A percentile compares a stretch with the other conserved stretches of the same genome.
phyloP scores from a whole-genome alignment of 192 early-diverging fungal genomes.

The Gamsiella multidivaricata region DNA sequence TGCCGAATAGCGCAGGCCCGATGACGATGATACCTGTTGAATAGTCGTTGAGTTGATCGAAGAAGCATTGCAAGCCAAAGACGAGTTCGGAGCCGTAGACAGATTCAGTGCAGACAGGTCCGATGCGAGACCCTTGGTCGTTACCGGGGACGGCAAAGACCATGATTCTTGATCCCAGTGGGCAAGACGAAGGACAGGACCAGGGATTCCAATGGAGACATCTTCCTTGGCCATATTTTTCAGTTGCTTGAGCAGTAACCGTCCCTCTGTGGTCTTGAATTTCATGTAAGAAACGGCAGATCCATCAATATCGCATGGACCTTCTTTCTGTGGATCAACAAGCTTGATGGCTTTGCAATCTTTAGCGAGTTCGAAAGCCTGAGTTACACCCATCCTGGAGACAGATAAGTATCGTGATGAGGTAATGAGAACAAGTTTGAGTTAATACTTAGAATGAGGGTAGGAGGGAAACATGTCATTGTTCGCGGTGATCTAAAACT shows the following conservation, averaged over 20 bases:
- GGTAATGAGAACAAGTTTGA: conserved; percentile 5
- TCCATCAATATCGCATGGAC: conserved; percentile 27
- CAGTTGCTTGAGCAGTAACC: conserved; percentile 23
- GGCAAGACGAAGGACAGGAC: conserved; percentile 15
- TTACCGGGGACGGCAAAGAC: conserved; percentile 13
- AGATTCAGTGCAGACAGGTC: conserved; percentile 12
- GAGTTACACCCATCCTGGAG: conserved; percentile 24
- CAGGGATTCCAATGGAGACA: conserved; percentile 18
- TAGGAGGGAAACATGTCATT: not conserved
- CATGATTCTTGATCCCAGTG: conserved; percentile 24
- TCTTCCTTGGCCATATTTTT: conserved; percentile 26
- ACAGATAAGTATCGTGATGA: conserved; percentile 13
- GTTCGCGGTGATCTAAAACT: not conserved
- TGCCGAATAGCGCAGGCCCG: conserved; percentile 2
- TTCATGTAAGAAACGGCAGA: conserved; percentile 27
- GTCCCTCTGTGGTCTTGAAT: conserved; percentile 23
- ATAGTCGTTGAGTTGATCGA: conserved; percentile 6
- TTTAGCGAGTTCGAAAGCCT: conserved; percentile 12
- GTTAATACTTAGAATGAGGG: conserved; percentile 15
- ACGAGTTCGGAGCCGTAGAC: conserved; percentile 8
- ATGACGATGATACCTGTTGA: conserved; percentile 11
- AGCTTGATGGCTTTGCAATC: conserved; percentile 26
- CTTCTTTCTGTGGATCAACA: conserved; percentile 27
- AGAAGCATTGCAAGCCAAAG: conserved; percentile 20
- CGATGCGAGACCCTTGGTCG: conserved; percentile 12